Conservation (phyloP, 768 basidiomycete genomes). For the Tephrocybe sp. region DNA sequence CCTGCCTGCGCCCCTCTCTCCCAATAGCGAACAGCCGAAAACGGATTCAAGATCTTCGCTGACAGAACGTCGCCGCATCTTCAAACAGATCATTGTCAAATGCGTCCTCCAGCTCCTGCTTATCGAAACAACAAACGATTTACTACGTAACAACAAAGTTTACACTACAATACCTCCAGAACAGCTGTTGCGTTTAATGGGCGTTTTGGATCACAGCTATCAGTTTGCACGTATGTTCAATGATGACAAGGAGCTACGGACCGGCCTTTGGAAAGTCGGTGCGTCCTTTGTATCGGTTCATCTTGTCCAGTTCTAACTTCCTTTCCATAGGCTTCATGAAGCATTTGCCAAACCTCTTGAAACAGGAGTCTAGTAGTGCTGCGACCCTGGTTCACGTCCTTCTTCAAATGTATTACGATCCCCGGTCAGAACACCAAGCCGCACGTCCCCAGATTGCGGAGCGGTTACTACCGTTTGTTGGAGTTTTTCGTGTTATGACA, state of each 20-base stretch:
- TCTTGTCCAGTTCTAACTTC: no score
- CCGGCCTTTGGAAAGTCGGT: constrained; percentile 99
- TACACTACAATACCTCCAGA: constrained; percentile 94
- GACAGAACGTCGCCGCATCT: constrained; percentile 77
- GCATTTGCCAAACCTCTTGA: constrained; percentile 94
- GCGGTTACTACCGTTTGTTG: constrained; percentile 67
- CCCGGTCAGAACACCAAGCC: constrained; percentile 83
- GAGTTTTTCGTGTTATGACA: neutral
- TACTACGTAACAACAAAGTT: constrained; percentile 89
- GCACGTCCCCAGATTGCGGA: constrained; percentile 79
- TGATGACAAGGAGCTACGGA: constrained; percentile 95
- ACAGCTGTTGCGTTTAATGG: constrained; percentile 91
- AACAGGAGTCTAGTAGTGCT: constrained; percentile 98
- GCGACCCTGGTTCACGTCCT: constrained; percentile 92
- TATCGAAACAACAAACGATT: constrained; percentile 96
- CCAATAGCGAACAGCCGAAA: constrained; percentile 57
- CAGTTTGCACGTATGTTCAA: constrained; percentile 98
- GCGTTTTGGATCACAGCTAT: constrained; percentile 94
- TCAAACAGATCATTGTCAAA: constrained; percentile 99
- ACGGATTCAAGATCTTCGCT: constrained; percentile 53
- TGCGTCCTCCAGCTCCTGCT: constrained; percentile 95
- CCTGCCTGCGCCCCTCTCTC: constrained; percentile 86
- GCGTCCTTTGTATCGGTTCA: constrained; percentile 33
- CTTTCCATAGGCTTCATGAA: constrained; percentile 90
- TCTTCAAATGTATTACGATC: constrained; percentile 91